Percentiles rank a stretch among this genome's conserved stretches.
Conservation (phyloP, 192 early-diverging fungal genomes). For the Mortierella hygrophila region DNA sequence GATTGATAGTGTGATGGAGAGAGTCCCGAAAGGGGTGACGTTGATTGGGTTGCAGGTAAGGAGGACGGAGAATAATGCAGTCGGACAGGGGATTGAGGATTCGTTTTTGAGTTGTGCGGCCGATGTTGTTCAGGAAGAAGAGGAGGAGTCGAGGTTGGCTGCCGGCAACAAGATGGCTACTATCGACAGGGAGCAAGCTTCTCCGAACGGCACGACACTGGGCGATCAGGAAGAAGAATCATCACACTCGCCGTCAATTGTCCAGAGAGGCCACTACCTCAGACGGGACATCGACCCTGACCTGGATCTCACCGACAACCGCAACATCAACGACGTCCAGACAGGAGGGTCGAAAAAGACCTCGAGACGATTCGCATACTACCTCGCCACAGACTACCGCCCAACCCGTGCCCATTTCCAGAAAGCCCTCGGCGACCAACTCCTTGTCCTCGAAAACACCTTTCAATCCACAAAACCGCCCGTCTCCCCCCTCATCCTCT, state of each 20-base stretch:
- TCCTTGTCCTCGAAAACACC: constrained; percentile 48
- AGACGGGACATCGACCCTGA: not conserved
- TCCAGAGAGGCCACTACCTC: not conserved
- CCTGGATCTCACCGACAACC: not conserved
- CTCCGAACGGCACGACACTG: not conserved
- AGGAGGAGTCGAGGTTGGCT: no score
- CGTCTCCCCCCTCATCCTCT: not conserved
- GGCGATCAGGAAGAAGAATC: not conserved
- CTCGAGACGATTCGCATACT: constrained; percentile 30
- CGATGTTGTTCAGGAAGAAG: constrained; percentile 29
- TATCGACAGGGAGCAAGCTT: not conserved
- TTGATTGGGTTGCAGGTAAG: constrained; percentile 48
- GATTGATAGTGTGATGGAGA: constrained; percentile 39
- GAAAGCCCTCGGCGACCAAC: constrained; percentile 28
- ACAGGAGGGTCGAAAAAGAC: not conserved
- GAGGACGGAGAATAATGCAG: constrained; percentile 53
- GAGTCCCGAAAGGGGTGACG: constrained; percentile 28
- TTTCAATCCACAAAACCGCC: constrained; percentile 20
- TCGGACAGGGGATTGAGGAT: constrained; percentile 49
- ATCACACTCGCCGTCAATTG: not conserved
- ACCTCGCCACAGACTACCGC: constrained; percentile 49
- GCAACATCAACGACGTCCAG: not conserved
- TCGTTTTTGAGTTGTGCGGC: constrained; percentile 46
- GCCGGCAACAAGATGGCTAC: no score
- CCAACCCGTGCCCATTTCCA: constrained; percentile 47